A percentile compares a stretch with the other conserved stretches of the same genome.
Conservation (phyloP, 306 rosid genomes). For the Albizia julibrissin region DNA sequence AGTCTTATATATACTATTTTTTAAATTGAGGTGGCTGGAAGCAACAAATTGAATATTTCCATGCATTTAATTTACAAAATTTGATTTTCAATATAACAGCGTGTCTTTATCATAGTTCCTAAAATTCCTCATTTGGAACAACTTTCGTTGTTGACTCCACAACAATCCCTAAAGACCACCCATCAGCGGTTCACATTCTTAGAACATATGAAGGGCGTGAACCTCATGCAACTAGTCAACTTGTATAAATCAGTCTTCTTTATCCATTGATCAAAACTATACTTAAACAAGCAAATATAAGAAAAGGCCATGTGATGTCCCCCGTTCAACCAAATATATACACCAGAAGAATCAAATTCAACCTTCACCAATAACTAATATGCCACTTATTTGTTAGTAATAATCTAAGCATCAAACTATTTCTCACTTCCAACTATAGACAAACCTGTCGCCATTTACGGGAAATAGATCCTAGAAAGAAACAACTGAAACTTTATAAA, state of each 20-base stretch:
- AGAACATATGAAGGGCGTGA: neutral
- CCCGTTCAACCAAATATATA: conserved; percentile 1
- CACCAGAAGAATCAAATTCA: conserved; percentile 6
- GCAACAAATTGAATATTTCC: neutral
- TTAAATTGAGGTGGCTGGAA: neutral
- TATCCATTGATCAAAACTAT: neutral
- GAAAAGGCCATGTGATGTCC: conserved; percentile 10
- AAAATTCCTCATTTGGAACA: neutral
- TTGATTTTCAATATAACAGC: neutral
- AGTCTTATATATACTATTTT: neutral
- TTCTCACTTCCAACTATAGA: neutral
- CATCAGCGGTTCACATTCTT: neutral
- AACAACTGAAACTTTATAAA: neutral
- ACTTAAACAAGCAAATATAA: neutral
- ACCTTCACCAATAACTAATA: conserved; percentile 21
- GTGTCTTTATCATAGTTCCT: neutral
- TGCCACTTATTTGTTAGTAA: neutral
- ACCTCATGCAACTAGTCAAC: conserved; percentile 11
- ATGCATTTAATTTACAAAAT: neutral
- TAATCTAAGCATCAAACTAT: neutral
- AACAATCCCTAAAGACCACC: neutral
- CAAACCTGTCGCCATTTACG: neutral
- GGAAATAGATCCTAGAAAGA: conserved; percentile 18
- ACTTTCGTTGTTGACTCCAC: neutral
- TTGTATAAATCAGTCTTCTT: neutral